Evolutionary conservation across 2,329 filamentous ascomycete genomes (phyloP).

Genomic region (Diaporthe vaccinii): DNA sequence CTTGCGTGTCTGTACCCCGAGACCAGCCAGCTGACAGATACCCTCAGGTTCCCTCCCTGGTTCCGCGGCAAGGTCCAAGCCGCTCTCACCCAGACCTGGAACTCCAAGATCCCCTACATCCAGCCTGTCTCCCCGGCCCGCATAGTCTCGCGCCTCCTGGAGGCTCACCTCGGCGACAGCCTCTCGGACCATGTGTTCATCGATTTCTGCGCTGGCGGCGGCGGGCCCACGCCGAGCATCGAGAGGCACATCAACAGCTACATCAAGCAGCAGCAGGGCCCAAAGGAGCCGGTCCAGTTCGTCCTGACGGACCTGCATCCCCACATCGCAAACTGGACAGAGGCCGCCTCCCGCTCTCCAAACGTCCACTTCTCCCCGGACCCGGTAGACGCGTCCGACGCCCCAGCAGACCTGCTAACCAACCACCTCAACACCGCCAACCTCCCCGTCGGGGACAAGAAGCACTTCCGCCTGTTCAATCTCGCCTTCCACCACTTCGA

Average conservation of each 20-base stretch:
- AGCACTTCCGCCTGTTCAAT: slow-evolving; percentile 79
- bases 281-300: slow-evolving; percentile 61
- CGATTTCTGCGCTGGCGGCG: slow-evolving; percentile 82
- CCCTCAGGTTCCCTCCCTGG: slow-evolving; percentile 73
- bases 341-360: slow-evolving; percentile 63
- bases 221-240: slow-evolving; percentile 77
- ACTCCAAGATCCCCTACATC: slow-evolving; percentile 67
- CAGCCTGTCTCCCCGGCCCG: slow-evolving; percentile 70
- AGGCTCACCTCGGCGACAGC: slow-evolving; percentile 60
- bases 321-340: slow-evolving; percentile 71
- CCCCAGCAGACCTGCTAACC: slow-evolving; percentile 63
- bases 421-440: slow-evolving; percentile 38
- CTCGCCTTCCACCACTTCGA: slow-evolving; percentile 84
- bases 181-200: slow-evolving; percentile 73
- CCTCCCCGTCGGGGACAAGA: slow-evolving; percentile 52
- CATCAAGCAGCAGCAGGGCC: slow-evolving; percentile 39
- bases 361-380: slow-evolving; percentile 71
- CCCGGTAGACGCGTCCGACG: slow-evolving; percentile 75
- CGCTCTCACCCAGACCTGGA: slow-evolving; percentile 75
- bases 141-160: slow-evolving; percentile 71
- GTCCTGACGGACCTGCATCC: slow-evolving; percentile 77
- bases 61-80: slow-evolving; percentile 75
- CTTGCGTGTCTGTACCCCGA: not conserved
- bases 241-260: slow-evolving; percentile 69
- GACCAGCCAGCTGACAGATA: slow-evolving; percentile 33